These are phyloP conservation scores for Clavaria fumosa DNA, from an alignment of 768 basidiomycete species.

Conservation along the genomic window DNA sequence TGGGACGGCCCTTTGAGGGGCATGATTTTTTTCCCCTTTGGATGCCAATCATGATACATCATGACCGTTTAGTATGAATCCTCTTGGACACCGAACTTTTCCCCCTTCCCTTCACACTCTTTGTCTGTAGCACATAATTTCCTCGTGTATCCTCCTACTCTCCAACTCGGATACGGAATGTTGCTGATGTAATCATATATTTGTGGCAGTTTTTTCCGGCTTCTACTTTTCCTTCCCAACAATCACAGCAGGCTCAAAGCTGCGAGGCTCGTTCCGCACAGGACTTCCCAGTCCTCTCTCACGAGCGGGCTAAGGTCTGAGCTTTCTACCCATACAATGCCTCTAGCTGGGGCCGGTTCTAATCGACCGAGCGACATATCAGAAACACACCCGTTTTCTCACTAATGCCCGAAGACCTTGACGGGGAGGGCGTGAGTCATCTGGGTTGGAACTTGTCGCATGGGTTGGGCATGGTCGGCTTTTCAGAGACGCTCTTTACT, in stretches of 20 bases:
- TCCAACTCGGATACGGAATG: no score
- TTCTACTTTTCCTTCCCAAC: conserved; percentile 1
- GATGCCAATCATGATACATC: no score
- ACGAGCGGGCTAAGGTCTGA: conserved; percentile 81
- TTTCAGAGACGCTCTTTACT: conserved; percentile 7
- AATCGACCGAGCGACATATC: conserved; percentile 48
- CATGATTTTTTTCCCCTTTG: no score
- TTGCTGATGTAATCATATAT: no score
- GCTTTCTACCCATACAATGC: conserved; percentile 47
- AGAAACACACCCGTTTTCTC: conserved; percentile 34
- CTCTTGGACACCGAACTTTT: no score
- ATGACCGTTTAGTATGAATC: no score
- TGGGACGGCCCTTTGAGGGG: no score
- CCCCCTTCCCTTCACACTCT: no score
- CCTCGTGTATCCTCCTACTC: no score
- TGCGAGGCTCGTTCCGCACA: conserved; percentile 53
- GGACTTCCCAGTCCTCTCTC: conserved; percentile 22
- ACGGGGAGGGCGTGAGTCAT: conserved; percentile 21
- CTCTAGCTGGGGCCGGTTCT: conserved; percentile 42
- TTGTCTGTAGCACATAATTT: no score
- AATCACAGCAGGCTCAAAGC: conserved; percentile 27
- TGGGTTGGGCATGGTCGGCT: conserved; percentile 31
- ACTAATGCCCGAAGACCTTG: conserved; percentile 28
- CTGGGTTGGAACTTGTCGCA: conserved; percentile 40
- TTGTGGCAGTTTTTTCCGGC: no score